Evolutionary conservation across 2,329 filamentous ascomycete species (phyloP).

Genomic region (Trichophyton benhamiae): DNA sequence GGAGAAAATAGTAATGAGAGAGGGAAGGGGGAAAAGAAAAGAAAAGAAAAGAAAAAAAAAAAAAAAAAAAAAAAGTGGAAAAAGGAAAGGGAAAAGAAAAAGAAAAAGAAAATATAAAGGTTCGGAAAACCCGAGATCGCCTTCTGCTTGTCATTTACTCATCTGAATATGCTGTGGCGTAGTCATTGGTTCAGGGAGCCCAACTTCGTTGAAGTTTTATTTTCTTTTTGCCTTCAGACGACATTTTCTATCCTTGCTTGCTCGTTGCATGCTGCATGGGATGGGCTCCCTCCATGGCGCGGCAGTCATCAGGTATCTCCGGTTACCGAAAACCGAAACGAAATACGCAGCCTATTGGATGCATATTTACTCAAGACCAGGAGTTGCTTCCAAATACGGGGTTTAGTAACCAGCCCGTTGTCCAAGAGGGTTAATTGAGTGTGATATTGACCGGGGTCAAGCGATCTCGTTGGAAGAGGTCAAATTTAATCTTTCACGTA

Average conservation of each 20-base stretch:
- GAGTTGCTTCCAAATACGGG: background rate
- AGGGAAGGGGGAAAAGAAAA: background rate
- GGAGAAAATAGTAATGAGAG: background rate
- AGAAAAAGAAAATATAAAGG: conserved; percentile 1
- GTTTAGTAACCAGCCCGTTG: background rate
- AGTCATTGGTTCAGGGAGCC: background rate
- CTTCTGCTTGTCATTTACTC: background rate
- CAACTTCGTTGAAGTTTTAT: background rate
- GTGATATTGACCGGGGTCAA: background rate
- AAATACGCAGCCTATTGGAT: background rate
- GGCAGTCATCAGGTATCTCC: background rate
- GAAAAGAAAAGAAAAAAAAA: background rate
- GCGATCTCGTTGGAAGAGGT: background rate
- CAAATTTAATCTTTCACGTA: background rate
- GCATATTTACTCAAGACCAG: background rate
- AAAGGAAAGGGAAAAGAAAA: background rate
- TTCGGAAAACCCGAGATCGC: conserved; percentile 1
- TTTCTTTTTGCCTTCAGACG: background rate
- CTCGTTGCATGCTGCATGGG: background rate
- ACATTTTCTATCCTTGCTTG: background rate
- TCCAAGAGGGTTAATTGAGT: background rate
- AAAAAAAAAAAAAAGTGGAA: background rate
- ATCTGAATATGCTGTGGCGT: background rate
- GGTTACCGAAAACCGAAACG: background rate
- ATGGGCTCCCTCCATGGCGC: background rate